These are phyloP conservation scores for Ganoderma lingzhi DNA, from an alignment of 1,284 basidiomycete species.

Conservation along the genomic window DNA sequence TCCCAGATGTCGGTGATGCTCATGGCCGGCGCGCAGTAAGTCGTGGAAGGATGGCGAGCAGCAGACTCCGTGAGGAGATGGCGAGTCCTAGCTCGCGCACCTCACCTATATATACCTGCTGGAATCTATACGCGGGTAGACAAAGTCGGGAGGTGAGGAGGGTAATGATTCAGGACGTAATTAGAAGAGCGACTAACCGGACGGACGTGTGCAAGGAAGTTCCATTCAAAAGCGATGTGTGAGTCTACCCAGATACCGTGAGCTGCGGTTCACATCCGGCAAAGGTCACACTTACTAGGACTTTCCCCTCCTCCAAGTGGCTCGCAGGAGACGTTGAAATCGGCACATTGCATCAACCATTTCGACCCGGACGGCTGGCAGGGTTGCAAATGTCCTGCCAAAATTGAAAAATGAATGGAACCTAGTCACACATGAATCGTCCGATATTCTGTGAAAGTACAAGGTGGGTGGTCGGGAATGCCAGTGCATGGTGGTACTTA, in stretches of 20 bases:
- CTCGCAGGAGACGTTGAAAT: neutral
- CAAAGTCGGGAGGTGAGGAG: neutral
- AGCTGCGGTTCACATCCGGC: neutral
- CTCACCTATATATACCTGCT: conserved; percentile 5
- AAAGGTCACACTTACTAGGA: neutral
- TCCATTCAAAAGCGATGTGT: neutral
- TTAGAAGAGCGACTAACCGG: neutral
- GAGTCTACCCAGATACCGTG: neutral
- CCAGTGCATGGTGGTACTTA: neutral
- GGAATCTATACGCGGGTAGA: neutral
- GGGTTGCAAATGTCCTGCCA: neutral
- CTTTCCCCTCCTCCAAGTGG: neutral
- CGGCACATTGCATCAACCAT: neutral
- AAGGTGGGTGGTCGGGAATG: neutral
- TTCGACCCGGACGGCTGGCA: too few species aligned
- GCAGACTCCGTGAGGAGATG: neutral
- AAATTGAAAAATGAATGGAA: neutral
- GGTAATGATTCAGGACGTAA: neutral
- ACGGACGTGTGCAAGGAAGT: neutral
- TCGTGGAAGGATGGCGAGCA: neutral
- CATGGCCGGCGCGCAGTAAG: neutral
- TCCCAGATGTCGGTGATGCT: conserved; percentile 18
- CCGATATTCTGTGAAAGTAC: neutral
- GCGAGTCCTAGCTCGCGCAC: neutral
- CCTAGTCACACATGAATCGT: too few species aligned